phyloP scores from a whole-genome alignment of 768 basidiomycete species.

The Trametes elegans region DNA sequence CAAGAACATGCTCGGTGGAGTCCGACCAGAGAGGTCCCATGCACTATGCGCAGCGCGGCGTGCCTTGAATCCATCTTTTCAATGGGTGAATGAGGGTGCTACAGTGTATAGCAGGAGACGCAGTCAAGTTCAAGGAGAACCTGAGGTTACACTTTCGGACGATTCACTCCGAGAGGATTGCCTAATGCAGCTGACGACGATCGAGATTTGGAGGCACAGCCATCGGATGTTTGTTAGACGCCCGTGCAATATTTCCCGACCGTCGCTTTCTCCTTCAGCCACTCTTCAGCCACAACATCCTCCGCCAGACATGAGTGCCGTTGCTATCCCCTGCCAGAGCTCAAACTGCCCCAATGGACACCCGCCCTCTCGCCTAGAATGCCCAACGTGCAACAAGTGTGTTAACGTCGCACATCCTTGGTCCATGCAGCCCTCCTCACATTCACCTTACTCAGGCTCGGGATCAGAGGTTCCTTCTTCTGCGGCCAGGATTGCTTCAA shows the following conservation, averaged over 20 bases:
- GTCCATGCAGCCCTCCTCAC: constrained; percentile 18
- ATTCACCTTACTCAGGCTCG: constrained; percentile 48
- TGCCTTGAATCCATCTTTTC: too few relatives aligned
- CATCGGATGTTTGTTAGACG: neutral
- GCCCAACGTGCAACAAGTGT: constrained; percentile 92
- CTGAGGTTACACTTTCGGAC: too few relatives aligned
- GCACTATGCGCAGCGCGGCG: too few relatives aligned
- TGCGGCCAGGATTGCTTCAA: constrained; percentile 98
- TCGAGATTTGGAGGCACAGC: neutral
- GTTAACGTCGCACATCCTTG: constrained; percentile 25
- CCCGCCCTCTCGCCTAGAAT: constrained; percentile 84
- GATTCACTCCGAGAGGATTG: too few relatives aligned
- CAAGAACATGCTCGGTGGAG: too few relatives aligned
- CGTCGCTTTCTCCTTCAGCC: neutral
- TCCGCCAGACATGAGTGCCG: constrained; percentile 32
- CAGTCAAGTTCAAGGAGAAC: too few relatives aligned
- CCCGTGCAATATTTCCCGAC: constrained; percentile 3
- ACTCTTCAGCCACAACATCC: neutral
- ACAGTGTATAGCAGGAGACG: too few relatives aligned
- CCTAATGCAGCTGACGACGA: neutral
- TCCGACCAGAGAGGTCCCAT: too few relatives aligned
- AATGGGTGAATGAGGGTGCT: too few relatives aligned
- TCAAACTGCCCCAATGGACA: constrained; percentile 73
- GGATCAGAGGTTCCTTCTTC: constrained; percentile 83
- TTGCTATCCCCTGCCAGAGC: constrained; percentile 61